Base-by-base conservation (phyloP, 2,329 filamentous ascomycete genomes). In the Aspergillus neoniger region DNA sequence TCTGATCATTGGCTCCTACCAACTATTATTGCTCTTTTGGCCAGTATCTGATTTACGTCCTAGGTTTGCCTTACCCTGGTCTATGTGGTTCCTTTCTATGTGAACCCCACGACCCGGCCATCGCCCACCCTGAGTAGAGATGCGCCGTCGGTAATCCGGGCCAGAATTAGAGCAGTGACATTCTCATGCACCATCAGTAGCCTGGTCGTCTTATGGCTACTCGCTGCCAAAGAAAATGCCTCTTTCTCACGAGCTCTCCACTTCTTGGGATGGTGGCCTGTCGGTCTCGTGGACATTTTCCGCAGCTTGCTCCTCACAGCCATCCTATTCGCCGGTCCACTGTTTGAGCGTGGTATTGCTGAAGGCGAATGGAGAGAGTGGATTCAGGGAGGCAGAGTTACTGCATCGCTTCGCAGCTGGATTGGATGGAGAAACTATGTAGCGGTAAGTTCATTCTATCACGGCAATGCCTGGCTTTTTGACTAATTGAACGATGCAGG, bases 31-130 rank as follows among this genome's bases (percentile, higher is more conserved):
- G n/a, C n/a, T n/a, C n/a, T 32, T 39, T 9, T n/a, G 17, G 21
- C 23, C n/a, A 51, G 12, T 21, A 28, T 21, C 41, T 55, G 55
- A 62, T 62, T 53, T 58, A 44, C 28, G 14, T 23, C 23, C 21
- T 58, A 91, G 91, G 79, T 93, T 63, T 77, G 88, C 63, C 96
- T 96, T 78, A 96, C 92, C n/a, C 76, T 92, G 68, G 79, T 92
- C 79, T 99, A 98, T 79, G 91, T 99, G 69, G 80, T 91, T 3
- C 94, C 95, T 23, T 92, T 98, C 77, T 97, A 99, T 81, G 82
- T 94, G 64, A 95, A 89, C 19, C 77, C 86, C 4, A 84, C 86
- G 19, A 96, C 94, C 5, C 87, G 93, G 55, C 92, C 93, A 6
- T 95, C 91, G 7, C 84, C 86, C 25, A 86, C 84, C 57, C 85